Conservation (phyloP, 2,329 filamentous ascomycete species). For the Colletotrichum lupini region DNA sequence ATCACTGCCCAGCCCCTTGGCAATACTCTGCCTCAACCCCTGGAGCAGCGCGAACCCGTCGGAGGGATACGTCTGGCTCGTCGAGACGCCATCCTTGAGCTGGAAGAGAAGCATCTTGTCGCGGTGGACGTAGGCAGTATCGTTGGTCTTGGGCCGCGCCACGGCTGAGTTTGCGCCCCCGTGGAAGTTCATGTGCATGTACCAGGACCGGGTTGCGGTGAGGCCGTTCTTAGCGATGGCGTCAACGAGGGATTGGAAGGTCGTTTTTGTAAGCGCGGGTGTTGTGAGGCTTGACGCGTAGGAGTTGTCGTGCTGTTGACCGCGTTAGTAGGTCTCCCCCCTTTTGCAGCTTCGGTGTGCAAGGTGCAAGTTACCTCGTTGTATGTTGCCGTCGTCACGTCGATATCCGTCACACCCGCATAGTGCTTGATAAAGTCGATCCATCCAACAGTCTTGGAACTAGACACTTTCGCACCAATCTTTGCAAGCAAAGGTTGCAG, state of each 20-base stretch:
- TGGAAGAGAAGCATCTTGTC: constrained; percentile 62
- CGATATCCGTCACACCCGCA: neutral
- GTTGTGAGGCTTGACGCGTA: constrained; percentile 46
- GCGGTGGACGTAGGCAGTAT: constrained; percentile 52
- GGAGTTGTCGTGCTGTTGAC: constrained; percentile 41
- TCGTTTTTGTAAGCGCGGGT: constrained; percentile 35
- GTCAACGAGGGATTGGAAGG: constrained; percentile 39
- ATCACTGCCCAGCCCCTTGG: constrained; percentile 45
- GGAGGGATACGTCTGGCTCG: constrained; percentile 42
- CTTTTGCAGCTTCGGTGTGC: neutral
- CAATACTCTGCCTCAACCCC: constrained; percentile 53
- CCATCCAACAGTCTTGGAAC: constrained; percentile 23
- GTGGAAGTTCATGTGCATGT: constrained; percentile 48
- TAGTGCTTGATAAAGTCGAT: constrained; percentile 25
- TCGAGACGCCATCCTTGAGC: constrained; percentile 53
- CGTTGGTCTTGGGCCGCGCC: constrained; percentile 38
- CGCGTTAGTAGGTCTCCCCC: neutral
- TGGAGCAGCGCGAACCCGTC: constrained; percentile 46
- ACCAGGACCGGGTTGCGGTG: constrained; percentile 42
- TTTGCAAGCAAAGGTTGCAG: constrained; percentile 13
- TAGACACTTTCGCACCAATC: constrained; percentile 8
- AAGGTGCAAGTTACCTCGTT: neutral
- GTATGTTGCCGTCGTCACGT: constrained; percentile 18
- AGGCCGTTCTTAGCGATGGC: constrained; percentile 37
- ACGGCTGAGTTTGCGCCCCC: constrained; percentile 50